Evolutionary conservation across 805 yeast species (phyloP).

Genomic region (Hanseniaspora meyeri): DNA sequence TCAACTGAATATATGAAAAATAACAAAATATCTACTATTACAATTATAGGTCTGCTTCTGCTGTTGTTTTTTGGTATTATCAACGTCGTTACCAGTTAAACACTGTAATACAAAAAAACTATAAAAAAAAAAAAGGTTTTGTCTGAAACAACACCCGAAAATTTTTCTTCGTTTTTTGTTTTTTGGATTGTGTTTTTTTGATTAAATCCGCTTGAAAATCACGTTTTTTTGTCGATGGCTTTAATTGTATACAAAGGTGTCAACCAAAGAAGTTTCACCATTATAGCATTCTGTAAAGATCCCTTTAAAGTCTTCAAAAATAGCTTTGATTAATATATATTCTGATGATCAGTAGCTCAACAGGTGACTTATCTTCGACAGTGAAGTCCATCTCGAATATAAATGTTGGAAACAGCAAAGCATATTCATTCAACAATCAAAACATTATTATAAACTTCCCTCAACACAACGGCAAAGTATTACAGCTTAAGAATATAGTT

Average conservation of each 20-base stretch:
- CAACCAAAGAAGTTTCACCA: too few species aligned
- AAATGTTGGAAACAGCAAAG: neutral
- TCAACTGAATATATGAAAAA: too few species aligned
- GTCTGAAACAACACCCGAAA: neutral
- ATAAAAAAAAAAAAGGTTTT: neutral
- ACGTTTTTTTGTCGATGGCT: neutral
- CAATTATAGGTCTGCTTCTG: too few species aligned
- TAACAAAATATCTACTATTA: too few species aligned
- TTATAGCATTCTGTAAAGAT: neutral
- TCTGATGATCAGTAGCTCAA: neutral
- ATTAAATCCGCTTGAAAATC: neutral
- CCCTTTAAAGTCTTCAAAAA: too few species aligned
- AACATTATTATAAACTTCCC: constrained; percentile 3
- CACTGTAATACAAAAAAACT: too few species aligned
- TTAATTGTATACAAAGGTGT: too few species aligned
- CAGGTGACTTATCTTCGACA: neutral
- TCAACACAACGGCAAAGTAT: neutral
- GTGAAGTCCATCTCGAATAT: neutral
- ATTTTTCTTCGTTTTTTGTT: too few species aligned
- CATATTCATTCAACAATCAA: neutral
- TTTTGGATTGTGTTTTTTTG: neutral
- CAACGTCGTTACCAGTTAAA: too few species aligned
- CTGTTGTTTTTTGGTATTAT: too few species aligned
- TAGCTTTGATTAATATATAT: neutral
- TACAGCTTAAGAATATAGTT: constrained; percentile 5